Base-by-base conservation (phyloP, 345 rosid genomes). In the Eucalyptus erythrocorys region DNA sequence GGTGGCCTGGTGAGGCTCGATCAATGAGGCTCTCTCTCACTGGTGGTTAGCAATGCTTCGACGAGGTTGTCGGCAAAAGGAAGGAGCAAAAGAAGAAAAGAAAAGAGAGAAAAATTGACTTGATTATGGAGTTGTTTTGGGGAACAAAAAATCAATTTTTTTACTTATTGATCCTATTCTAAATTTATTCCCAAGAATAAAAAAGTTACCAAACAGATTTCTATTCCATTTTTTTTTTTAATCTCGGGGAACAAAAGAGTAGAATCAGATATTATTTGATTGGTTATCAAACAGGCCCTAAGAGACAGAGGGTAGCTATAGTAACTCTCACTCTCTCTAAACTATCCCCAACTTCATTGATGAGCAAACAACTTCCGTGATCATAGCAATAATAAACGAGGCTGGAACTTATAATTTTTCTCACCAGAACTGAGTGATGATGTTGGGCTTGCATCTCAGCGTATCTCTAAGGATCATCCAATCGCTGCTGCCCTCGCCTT, bases 41-140 rank as follows among this genome's bases (percentile, higher is more conserved):
- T 0, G 5, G 1, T 51, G 57, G 26, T 19, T 0, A 51, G 10
- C 26, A 0, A 51, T 0, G 10, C 26, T 51, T 51, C 0, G 5
- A 51, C 2, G 10, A 7, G 57, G 10, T 51, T 7, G 10, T 10
- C 1, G 0, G 2, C 26, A 19, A 51, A 51, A 51, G 57, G 57
- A 51, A 51, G 8, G 21, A 51, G 57, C 26, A 19, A 51, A 51
- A 19, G 26, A 51, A 51, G 26, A 51, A 51, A 51, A 51, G 2
- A 51, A 51, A 51, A 51, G 26, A 51, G 57, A 51, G 21, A 19
- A 51, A 51, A 51, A 19, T 19, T 51, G 57, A 51, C 26, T 51
- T 51, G 57, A 51, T 51, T 51, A 51, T 51, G 5, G 5, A 51
- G 57, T 51, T 51, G 57, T 51, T 51, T 51, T 0, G 1, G 10